Evolutionary conservation across 306 rosid species (phyloP), one percentile per base, ranked within the genome.

Genomic region (Trichosanthes truncata): DNA sequence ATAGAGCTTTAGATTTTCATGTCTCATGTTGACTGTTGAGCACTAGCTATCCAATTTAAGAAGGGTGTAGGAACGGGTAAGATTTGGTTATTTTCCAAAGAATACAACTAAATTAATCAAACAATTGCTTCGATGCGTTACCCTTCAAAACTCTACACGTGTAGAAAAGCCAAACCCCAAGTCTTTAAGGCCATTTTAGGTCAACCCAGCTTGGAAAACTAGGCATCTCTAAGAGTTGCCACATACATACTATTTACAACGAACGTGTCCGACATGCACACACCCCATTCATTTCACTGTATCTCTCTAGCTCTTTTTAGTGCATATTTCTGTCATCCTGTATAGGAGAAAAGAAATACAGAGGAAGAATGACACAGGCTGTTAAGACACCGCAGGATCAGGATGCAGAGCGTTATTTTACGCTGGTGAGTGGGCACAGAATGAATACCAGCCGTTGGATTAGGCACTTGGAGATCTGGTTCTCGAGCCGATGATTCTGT

Each of bases 181-280:
- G 15, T 31, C 13, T 15, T 63, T 6, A 63, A 8, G 46, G 72
- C 14, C 46, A 35, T 36, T 35, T 35, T 66, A 11, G 29, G 18
- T 20, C 29, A 36, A 20, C 14, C 46, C 48, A 4, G 73, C 48
- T 18, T 36, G 7, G 46, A 18, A n/a, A 66, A 38, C 75, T 21
- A n/a, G 33, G 53, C 75, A 69, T 69, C 53, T 41, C 35, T 13
- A 21, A 9, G 35, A 69, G 5, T 41, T 69, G 75, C 53, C 75
- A 41, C 75, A 10, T 5, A 21, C 52, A 9, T 9, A 23, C 33
- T 68, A 5, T n/a, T 40, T 40, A n/a, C 75, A 25, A 40, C 3
- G 81, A 77, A 81, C 85, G 89, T 83, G 87, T 78, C 86, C 10
- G 2, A n/a, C 91, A 86, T 85, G 90, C 89, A 83, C 68, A 49